These are phyloP conservation scores for Naganishia vaughanmartiniae DNA, from an alignment of 768 basidiomycete genomes.

Conservation along the genomic window DNA sequence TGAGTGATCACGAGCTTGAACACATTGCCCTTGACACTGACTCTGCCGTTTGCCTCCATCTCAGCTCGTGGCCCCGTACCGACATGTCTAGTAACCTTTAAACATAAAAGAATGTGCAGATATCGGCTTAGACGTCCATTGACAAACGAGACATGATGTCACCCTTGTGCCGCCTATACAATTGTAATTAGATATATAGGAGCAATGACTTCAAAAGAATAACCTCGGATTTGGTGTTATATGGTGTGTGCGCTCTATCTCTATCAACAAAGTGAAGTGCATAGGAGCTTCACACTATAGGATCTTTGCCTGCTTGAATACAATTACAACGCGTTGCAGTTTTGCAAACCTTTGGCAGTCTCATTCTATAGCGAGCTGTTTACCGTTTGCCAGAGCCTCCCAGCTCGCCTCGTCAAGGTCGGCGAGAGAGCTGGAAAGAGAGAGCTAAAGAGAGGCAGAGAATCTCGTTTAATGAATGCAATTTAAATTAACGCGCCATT, in stretches of 20 bases:
- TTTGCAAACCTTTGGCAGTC: no score
- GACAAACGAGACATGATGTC: neutral
- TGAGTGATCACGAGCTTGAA: slow-evolving; percentile 56
- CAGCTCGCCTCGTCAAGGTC: no score
- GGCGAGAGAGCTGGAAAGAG: no score
- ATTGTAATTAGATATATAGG: neutral
- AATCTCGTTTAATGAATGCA: no score
- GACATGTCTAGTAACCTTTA: slow-evolving; percentile 54
- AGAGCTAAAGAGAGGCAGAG: no score
- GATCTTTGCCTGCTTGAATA: no score
- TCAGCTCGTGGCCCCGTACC: slow-evolving; percentile 72
- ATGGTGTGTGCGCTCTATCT: neutral
- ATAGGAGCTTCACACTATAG: no score
- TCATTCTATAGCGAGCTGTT: no score
- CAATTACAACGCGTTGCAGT: no score
- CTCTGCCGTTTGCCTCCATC: neutral
- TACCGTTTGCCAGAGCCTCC: no score
- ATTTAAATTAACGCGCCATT: no score
- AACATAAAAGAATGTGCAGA: neutral
- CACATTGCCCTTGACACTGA: neutral
- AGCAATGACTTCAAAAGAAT: slow-evolving; percentile 16
- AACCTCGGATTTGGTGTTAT: neutral
- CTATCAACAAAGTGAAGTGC: no score
- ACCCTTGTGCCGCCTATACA: neutral
- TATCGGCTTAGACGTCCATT: neutral